These are phyloP conservation scores for Croton laevigatus DNA, from an alignment of 441 rosid species.

Conservation along the genomic window DNA sequence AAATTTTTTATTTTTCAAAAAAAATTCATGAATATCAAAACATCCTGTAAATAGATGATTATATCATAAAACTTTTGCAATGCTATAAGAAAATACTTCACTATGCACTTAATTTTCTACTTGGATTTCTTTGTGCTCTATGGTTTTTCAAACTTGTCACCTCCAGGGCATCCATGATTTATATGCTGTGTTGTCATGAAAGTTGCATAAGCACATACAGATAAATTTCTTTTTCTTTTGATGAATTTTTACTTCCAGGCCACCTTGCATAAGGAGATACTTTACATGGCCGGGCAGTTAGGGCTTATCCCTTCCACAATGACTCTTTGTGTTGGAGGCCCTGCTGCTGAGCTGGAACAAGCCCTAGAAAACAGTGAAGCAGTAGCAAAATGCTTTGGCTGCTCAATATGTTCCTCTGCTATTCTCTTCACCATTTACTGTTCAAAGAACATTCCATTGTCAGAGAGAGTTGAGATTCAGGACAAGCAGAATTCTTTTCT, in stretches of 20 bases:
- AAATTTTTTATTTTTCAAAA: no score
- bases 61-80: no score
- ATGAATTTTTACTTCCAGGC: slow-evolving; percentile 48
- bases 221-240: neutral
- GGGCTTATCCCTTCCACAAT: slow-evolving; percentile 92
- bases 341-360: slow-evolving; percentile 68
- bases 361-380: slow-evolving; percentile 92
- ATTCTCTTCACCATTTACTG: slow-evolving; percentile 67
- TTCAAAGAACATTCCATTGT: slow-evolving; percentile 48
- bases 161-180: neutral
- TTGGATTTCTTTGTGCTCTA: neutral
- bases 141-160: neutral
- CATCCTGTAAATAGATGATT: no score
- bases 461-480: slow-evolving; percentile 56
- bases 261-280: slow-evolving; percentile 73
- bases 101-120: neutral
- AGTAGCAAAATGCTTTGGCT: slow-evolving; percentile 62
- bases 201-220: neutral
- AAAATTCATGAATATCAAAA: no score
- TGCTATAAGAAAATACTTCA: no score
- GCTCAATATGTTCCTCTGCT: slow-evolving; percentile 73
- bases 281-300: slow-evolving; percentile 96
- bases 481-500: slow-evolving; percentile 53
- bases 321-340: slow-evolving; percentile 61
- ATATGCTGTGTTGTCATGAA: neutral